These are phyloP conservation scores for Tausonia pullulans DNA, from an alignment of 1,284 basidiomycete species.

Conservation along the genomic window DNA sequence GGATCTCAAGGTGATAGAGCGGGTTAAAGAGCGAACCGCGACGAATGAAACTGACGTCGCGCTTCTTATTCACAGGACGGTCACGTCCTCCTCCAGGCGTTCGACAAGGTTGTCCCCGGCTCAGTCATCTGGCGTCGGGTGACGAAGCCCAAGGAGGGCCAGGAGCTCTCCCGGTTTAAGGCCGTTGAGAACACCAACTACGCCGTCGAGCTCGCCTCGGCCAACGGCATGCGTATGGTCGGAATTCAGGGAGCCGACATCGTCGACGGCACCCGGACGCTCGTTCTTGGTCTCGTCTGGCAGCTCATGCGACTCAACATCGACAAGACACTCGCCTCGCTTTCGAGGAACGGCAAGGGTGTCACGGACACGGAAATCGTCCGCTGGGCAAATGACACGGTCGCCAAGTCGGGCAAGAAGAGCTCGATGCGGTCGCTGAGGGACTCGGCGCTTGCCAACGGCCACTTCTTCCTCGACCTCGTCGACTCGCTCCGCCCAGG, in stretches of 20 bases:
- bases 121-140: conserved; percentile 89
- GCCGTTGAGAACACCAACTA: conserved; percentile 98
- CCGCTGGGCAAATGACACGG: conserved; percentile 87
- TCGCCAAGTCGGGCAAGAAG: conserved; percentile 58
- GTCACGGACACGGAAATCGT: conserved; percentile 90
- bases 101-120: conserved; percentile 88
- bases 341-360: conserved; percentile 62
- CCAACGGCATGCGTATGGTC: conserved; percentile 89
- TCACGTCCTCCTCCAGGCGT: conserved; percentile 81
- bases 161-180: conserved; percentile 87
- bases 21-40: not conserved
- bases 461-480: conserved; percentile 86
- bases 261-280: conserved; percentile 78
- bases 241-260: conserved; percentile 97
- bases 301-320: conserved; percentile 94
- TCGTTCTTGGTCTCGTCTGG: conserved; percentile 94
- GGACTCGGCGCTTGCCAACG: conserved; percentile 81
- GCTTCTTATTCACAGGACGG: conserved; percentile 47
- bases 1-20: conserved; percentile 56
- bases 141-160: conserved; percentile 78
- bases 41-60: not conserved
- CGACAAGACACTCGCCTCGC: conserved; percentile 71
- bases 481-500: conserved; percentile 84
- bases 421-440: conserved; percentile 78
- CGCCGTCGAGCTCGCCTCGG: conserved; percentile 79